These are phyloP conservation scores for Fusarium cyanostomum DNA, from an alignment of 2,329 filamentous ascomycete genomes.

Conservation along the genomic window DNA sequence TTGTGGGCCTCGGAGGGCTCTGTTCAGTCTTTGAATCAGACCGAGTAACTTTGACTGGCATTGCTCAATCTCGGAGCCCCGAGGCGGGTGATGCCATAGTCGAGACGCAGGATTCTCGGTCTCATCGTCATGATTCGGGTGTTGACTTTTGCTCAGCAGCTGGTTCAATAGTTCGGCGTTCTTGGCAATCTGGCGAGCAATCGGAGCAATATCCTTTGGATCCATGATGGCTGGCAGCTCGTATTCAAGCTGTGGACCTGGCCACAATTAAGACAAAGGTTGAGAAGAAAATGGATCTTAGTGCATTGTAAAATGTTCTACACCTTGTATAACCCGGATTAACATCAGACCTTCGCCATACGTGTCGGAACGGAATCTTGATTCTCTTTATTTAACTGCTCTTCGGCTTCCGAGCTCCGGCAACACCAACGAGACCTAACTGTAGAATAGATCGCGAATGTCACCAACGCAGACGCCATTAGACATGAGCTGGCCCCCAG, in stretches of 20 bases:
- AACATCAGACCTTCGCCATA: not conserved
- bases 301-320: not conserved
- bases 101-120: not conserved
- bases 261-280: not conserved
- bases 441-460: no score
- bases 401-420: not conserved
- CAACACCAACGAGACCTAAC: not conserved
- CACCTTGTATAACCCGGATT: constrained; percentile 3
- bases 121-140: no score
- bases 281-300: not conserved
- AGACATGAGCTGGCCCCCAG: no score
- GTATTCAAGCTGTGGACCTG: constrained; percentile 6
- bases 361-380: not conserved
- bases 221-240: constrained; percentile 21
- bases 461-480: not conserved
- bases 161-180: constrained; percentile 11
- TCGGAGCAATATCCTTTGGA: constrained; percentile 6
- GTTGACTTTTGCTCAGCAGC: not conserved
- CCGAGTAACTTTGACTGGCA: constrained; percentile 16
- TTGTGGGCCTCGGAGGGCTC: constrained; percentile 5
- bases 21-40: constrained; percentile 10
- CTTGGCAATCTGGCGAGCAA: constrained; percentile 14
- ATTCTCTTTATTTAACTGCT: not conserved
- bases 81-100: constrained; percentile 5
- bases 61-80: constrained; percentile 2